Base-by-base conservation (phyloP, 2,329 filamentous ascomycete genomes). In the Fusarium globosum region DNA sequence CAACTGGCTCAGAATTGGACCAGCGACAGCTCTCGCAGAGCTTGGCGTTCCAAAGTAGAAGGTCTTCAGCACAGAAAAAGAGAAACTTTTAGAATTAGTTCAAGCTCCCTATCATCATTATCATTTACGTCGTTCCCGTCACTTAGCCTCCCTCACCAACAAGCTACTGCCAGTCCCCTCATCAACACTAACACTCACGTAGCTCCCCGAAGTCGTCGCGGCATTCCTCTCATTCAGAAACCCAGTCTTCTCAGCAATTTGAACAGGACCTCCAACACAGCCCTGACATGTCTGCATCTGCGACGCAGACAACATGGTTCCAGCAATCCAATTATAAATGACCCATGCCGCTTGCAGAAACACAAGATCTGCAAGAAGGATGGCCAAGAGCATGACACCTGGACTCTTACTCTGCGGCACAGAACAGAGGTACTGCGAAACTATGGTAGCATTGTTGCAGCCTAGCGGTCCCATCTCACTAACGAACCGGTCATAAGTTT, bases 261-360 rank as follows among this genome's bases (percentile, higher is more conserved):
- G 33, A 5, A 48, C 52, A 16, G 16, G 26, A 12, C 18, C 35
- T 6, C 21, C n/a, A 23, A 38, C 10, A 46, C 69, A 72, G 1
- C 68, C 63, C 23, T 64, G 42, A 13, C 69, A 72, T 1, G 35
- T 16, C 30, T 51, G 61, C 12, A 42, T 21, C n/a, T 53, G 51
- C 4, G 62, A 7, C 10, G 49, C 21, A 8, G 68, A 52, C 15
- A 73, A 7, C 55, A 73, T 69, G 1, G 23, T 30, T 2, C 57
- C 65, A 4, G 71, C 61, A 11, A 53, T 16, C 65, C 56, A 43
- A 10, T 69, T 63, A 10, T 72, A 15, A 3, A 73, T 26, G 18
- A 16, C 69, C 71, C 71, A 73, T 4, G 69, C 49, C 9, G 69
- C 71, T 42, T 72, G 69, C 15, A 73, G n/a, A 21, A 73, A 73